Base-by-base conservation (phyloP, 202 grass and related monocot genomes). In the Setaria viridis region DNA sequence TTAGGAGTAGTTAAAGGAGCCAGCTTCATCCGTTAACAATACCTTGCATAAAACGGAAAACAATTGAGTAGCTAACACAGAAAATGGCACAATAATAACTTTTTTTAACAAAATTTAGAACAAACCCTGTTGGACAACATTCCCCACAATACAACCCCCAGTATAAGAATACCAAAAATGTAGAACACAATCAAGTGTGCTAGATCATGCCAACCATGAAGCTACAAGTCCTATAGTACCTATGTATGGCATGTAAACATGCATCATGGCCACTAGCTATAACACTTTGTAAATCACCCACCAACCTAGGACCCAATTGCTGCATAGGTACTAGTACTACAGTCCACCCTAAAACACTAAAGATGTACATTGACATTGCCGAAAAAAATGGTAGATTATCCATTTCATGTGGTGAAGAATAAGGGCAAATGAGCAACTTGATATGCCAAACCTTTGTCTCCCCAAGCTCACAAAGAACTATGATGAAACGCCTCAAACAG, bases 391-490 rank as follows among this genome's bases (percentile, higher is more conserved):
- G 59, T 35, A 70, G 42, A 80, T 17, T 75, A 75, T 66, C 74
- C 49, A 85, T 51, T 16, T 35, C 39, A 59, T 89, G 46, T 32
- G 73, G 43, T 60, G 17, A 89, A 72, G 17, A 77, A 74, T 47
- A 60, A 34, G 17, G n/a, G 46, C 62, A 85, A 91, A 90, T 29
- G 82, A 76, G 84, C 4, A 78, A 71, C 13, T 71, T 47, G 29
- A 34, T 72, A 72, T 80, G 69, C 20, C 88, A 84, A 91, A 98
- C 96, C 96, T 98, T 95, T 71, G 88, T 89, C 76, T 92, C 91
- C 78, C 90, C 86, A 51, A 92, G 89, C 82, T 98, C 96, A 70
- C 93, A 98, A 89, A 98, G 93, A 85, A 95, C 96, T 86, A 92
- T 88, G 79, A 98, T 86, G 66, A 98, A 98, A 76, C 93, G 93